A percentile compares a stretch with the other conserved stretches of the same genome.
phyloP scores from a whole-genome alignment of 768 basidiomycete genomes.

The Lentinus brumalis region DNA sequence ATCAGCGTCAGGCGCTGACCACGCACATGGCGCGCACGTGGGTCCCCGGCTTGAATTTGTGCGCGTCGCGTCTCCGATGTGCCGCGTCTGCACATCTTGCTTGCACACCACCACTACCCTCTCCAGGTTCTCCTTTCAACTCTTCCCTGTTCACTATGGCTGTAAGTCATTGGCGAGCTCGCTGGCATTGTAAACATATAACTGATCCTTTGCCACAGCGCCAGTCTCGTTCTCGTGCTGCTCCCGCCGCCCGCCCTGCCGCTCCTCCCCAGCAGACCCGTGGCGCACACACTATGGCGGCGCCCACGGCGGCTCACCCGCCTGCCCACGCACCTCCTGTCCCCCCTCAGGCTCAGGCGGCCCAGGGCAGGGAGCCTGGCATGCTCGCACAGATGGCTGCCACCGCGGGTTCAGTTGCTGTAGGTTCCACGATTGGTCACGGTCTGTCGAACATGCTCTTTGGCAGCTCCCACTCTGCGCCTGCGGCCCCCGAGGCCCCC shows the following conservation, averaged over 20 bases:
- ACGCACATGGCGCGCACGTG: slow-evolving; percentile 22
- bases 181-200: background rate
- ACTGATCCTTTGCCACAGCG: slow-evolving; percentile 48
- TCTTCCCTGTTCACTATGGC: slow-evolving; percentile 41
- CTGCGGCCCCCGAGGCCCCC: slow-evolving; percentile 44
- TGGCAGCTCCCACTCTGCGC: slow-evolving; percentile 58
- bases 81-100: slow-evolving; percentile 18
- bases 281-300: slow-evolving; percentile 51
- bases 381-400: slow-evolving; percentile 86
- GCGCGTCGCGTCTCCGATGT: slow-evolving; percentile 19
- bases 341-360: slow-evolving; percentile 31
- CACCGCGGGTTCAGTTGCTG: slow-evolving; percentile 87
- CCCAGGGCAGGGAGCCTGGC: slow-evolving; percentile 57
- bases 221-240: slow-evolving; percentile 69
- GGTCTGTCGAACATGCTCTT: slow-evolving; percentile 91
- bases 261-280: slow-evolving; percentile 48
- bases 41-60: slow-evolving; percentile 22
- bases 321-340: slow-evolving; percentile 38
- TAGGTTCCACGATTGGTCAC: slow-evolving; percentile 87
- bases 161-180: slow-evolving; percentile 35
- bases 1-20: slow-evolving; percentile 4
- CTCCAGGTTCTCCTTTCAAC: background rate
- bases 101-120: slow-evolving; percentile 25
- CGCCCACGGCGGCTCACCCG: slow-evolving; percentile 40
- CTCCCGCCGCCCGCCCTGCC: slow-evolving; percentile 49